These are phyloP conservation scores for Wickerhamomyces tratensis DNA, from an alignment of 805 yeast species.

Conservation along the genomic window DNA sequence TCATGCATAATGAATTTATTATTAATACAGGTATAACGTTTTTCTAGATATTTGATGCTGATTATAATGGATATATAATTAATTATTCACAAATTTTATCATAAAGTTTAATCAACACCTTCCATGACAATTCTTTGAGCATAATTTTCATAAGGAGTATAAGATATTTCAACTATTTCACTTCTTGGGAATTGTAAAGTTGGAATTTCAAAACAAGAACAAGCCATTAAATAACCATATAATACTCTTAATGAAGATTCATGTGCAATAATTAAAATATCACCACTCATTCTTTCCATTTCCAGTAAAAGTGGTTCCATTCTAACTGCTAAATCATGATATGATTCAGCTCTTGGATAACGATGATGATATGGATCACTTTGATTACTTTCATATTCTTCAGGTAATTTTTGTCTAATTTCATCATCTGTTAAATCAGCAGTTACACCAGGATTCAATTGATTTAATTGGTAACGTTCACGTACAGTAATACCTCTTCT, in stretches of 20 bases:
- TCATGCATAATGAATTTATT: too few species aligned
- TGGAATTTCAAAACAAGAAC: constrained; percentile 82
- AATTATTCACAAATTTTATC: too few species aligned
- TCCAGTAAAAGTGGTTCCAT: constrained; percentile 90
- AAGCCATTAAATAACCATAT: constrained; percentile 92
- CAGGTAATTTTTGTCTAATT: constrained; percentile 50
- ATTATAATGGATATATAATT: too few species aligned
- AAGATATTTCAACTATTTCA: constrained; percentile 79
- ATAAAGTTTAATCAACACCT: constrained; percentile 2
- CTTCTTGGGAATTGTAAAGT: constrained; percentile 64
- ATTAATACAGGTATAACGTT: too few species aligned
- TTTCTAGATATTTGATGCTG: too few species aligned
- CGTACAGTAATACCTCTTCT: constrained; percentile 53
- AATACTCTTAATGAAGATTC: constrained; percentile 83
- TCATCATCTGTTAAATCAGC: constrained; percentile 60
- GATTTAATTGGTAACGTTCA: constrained; percentile 77
- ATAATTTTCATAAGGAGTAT: constrained; percentile 74
- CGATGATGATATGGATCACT: constrained; percentile 90
- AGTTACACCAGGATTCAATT: constrained; percentile 81
- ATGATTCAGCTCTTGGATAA: constrained; percentile 87
- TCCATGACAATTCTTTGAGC: constrained; percentile 42
- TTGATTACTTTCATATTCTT: constrained; percentile 54
- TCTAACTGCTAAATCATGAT: constrained; percentile 91
- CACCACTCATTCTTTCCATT: constrained; percentile 86
- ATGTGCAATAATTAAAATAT: constrained; percentile 84